These are phyloP conservation scores for Coccomyxa sp. DNA, from an alignment of 139 green algal species.

Conservation along the genomic window DNA sequence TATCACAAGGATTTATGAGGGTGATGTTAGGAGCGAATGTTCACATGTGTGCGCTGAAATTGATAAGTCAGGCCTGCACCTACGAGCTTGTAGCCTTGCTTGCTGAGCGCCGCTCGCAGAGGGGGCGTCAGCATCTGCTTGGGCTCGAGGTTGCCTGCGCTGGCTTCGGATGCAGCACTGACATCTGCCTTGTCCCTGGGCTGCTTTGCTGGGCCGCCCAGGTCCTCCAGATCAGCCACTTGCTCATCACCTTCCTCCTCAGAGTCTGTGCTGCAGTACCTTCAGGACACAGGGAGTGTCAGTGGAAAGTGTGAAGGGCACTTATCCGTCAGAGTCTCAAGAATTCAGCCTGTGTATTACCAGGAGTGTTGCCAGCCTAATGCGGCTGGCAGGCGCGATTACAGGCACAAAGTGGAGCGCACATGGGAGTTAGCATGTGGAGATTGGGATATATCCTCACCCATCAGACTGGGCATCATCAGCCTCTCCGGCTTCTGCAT, in stretches of 20 bases:
- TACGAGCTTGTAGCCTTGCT: conserved; percentile 86
- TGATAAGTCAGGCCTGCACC: conserved; percentile 25
- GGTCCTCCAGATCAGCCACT: conserved; percentile 68
- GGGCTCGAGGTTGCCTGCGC: not conserved
- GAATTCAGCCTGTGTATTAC: too few species aligned
- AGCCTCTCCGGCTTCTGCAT: not conserved
- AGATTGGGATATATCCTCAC: not conserved
- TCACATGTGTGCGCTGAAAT: not conserved
- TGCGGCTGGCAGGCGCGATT: too few species aligned
- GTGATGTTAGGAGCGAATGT: too few species aligned
- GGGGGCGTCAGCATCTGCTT: conserved; percentile 65
- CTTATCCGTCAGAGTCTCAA: too few species aligned
- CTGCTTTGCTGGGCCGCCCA: conserved; percentile 35
- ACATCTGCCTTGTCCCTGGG: not conserved
- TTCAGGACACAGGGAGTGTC: too few species aligned
- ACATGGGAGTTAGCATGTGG: too few species aligned
- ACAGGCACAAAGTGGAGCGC: too few species aligned
- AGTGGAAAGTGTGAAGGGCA: too few species aligned
- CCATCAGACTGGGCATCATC: not conserved
- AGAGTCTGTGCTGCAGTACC: conserved; percentile 14
- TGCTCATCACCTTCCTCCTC: conserved; percentile 8
- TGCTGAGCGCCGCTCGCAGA: conserved; percentile 51
- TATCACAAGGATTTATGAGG: too few species aligned
- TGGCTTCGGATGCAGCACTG: not conserved
- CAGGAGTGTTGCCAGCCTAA: too few species aligned